Evolutionary conservation across 192 early-diverging fungal genomes (phyloP), one percentile per base, ranked within the genome.

Genomic region (Entomortierella chlamydospora): DNA sequence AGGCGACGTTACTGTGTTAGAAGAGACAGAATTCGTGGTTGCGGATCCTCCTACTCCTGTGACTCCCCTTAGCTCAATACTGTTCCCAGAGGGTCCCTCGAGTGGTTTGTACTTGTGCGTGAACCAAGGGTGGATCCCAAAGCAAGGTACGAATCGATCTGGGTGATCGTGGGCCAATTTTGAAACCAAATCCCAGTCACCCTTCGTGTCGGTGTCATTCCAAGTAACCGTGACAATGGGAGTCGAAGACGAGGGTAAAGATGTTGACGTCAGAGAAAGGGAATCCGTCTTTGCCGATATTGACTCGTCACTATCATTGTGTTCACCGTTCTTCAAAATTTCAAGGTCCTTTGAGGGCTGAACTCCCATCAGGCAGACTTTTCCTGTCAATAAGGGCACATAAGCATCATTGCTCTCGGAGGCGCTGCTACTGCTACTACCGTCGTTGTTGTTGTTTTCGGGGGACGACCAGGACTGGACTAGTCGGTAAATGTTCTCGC

Each of bases 111-210:
- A 83, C 68, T 83, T 78, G 73, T 68, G 57, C 7, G 72, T 68
- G 50, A 82, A 70, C 58, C 68, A 73, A 61, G 76, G 71, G 25
- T 80, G 68, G 23, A 72, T 83, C 17, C 83, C 83, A 51, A 84
- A 84, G 18, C 72, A 84, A 13, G 83, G 83, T 6, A 84, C 61
- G 23, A 84, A 74, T 37, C 80, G 63, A 15, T 77, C 73, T 5
- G 68, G 69, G 30, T 73, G 59, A 56, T 77, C 53, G 3, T 56
- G 47, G 0, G 73, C 63, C 31, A 84, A 33, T 45, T 81, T 56
- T 5, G 79, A 72, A 20, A 84, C 83, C 51, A 84, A 10, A 28
- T 84, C 79, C 79, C 73, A 84, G 51, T 84, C 83, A 22, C 80
- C 73, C 20, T 66, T 64, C 11, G 68, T 70, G 18, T 79, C 76